Evolutionary conservation across 2,329 filamentous ascomycete species (phyloP).

Genomic region (Microcyclosporella mali): DNA sequence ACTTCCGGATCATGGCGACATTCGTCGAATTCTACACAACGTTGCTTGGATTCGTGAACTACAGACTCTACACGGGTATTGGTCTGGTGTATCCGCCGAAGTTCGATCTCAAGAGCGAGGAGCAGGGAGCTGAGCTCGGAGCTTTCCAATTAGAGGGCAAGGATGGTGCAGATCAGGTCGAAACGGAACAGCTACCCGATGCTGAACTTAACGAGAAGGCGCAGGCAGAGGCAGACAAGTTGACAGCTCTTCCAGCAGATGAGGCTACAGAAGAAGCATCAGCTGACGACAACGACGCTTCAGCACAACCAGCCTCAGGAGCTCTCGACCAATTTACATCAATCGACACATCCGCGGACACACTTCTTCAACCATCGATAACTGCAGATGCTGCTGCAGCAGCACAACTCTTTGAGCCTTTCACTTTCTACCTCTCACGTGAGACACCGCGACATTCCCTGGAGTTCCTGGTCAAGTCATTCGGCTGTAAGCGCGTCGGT

Average conservation of each 20-base stretch:
- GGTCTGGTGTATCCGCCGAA: slow-evolving; percentile 94
- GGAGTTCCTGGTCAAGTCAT: slow-evolving; percentile 87
- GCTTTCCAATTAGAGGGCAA: slow-evolving; percentile 87
- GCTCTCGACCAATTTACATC: slow-evolving; percentile 89
- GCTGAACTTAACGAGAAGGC: slow-evolving; percentile 35
- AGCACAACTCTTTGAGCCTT: slow-evolving; percentile 74
- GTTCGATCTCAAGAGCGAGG: slow-evolving; percentile 81
- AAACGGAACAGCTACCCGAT: slow-evolving; percentile 23
- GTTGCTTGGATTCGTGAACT: slow-evolving; percentile 91
- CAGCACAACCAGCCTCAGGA: slow-evolving; percentile 9
- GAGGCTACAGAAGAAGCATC: slow-evolving; percentile 26
- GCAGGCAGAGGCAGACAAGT: slow-evolving; percentile 45
- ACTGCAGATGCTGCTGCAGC: slow-evolving; percentile 55
- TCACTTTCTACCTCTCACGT: slow-evolving; percentile 86
- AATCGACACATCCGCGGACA: slow-evolving; percentile 74
- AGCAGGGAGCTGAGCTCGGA: slow-evolving; percentile 79
- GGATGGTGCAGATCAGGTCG: slow-evolving; percentile 39
- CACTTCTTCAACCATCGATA: slow-evolving; percentile 70
- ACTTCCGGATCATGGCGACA: slow-evolving; percentile 98
- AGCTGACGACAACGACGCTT: slow-evolving; percentile 10
- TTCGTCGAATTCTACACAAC: slow-evolving; percentile 99
- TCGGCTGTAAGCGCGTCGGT: slow-evolving; percentile 91
- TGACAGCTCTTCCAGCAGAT: slow-evolving; percentile 32
- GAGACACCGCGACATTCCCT: slow-evolving; percentile 86
- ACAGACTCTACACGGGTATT: slow-evolving; percentile 81